A percentile compares a stretch with the other conserved stretches of the same genome.
Conservation (phyloP, 495 filamentous ascomycete genomes). For the Halenospora varia region DNA sequence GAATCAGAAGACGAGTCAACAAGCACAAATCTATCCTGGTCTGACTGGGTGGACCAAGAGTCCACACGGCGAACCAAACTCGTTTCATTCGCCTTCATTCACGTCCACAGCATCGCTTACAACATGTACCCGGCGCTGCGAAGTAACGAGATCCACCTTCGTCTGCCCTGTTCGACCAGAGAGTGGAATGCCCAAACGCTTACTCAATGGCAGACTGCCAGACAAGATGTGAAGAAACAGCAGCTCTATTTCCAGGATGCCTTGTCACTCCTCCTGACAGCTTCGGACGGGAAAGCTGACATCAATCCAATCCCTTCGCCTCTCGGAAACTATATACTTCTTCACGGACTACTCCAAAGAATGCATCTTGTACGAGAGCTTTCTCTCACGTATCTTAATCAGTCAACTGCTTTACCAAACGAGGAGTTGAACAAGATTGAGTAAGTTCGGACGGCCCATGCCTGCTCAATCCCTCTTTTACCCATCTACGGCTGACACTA, state of each 20-base stretch:
- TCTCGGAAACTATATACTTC: constrained; percentile 64
- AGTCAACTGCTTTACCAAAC: constrained; percentile 23
- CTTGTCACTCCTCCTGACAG: background rate
- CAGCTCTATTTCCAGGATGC: constrained; percentile 17
- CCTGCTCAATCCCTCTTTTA: background rate
- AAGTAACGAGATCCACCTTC: constrained; percentile 85
- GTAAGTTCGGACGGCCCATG: constrained; percentile 37
- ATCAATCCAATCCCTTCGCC: constrained; percentile 35
- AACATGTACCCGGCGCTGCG: constrained; percentile 83
- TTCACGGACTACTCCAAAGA: constrained; percentile 64
- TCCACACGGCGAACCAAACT: constrained; percentile 91
- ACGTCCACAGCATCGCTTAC: constrained; percentile 83
- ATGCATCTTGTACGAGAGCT: constrained; percentile 64
- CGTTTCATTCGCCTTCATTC: constrained; percentile 82
- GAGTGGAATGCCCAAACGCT: constrained; percentile 66
- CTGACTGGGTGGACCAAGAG: constrained; percentile 79
- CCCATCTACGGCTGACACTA: background rate
- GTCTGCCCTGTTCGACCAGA: constrained; percentile 88
- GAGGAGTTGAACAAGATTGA: constrained; percentile 31
- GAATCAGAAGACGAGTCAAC: background rate
- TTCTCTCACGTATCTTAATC: constrained; percentile 18
- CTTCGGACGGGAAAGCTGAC: background rate
- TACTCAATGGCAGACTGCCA: constrained; percentile 48
- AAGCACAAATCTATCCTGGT: constrained; percentile 48
- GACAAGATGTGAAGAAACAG: constrained; percentile 18